Base-by-base conservation (phyloP, 768 basidiomycete species). In the Rhodotorula paludigena region DNA sequence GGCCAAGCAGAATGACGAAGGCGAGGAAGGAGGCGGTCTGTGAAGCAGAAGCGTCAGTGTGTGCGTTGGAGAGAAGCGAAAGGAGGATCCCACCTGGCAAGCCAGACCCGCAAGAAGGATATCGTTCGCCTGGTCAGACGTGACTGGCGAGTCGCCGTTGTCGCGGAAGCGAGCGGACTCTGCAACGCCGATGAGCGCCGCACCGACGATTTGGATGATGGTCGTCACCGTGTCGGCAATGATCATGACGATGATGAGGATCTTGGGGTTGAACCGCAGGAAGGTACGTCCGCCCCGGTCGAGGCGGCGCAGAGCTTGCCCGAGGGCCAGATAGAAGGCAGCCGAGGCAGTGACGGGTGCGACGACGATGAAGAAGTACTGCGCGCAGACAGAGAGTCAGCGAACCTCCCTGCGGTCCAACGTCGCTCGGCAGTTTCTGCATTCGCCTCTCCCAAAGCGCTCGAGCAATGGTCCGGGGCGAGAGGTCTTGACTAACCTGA, bases 31-130 rank as follows among this genome's bases (percentile, higher is more conserved):
- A 74, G 42, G 74, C 75, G n/a, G 54, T 41, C 54, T 41, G 38
- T 1, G 9, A 15, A 14, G 49, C 15, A 32, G 30, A 32, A 32
- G 11, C 4, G 30, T 32, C 49, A 30, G n/a, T 23, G 25, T 9
- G n/a, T 28, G n/a, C n/a, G n/a, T n/a, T n/a, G n/a, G n/a, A n/a
- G n/a, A n/a, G n/a, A n/a, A n/a, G n/a, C 49, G 49, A 5, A 51
- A 11, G 30, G 11, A 23, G 44, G 16, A 23, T 12, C 44, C 16
- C 49, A 72, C 73, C 77, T 78, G 54, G 39, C 38, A 44, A 25
- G 32, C 32, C 5, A 80, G 68, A 57, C 79, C 79, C 6, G 78
- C 77, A 5, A 78, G 64, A 2, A 79, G 72, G 54, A 80, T 79
- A 68, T 80, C 68, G 65, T 79, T 79, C 1, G 78, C 79, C 20